Base-by-base conservation (phyloP, 2,329 filamentous ascomycete genomes). In the Thelonectria blattea region DNA sequence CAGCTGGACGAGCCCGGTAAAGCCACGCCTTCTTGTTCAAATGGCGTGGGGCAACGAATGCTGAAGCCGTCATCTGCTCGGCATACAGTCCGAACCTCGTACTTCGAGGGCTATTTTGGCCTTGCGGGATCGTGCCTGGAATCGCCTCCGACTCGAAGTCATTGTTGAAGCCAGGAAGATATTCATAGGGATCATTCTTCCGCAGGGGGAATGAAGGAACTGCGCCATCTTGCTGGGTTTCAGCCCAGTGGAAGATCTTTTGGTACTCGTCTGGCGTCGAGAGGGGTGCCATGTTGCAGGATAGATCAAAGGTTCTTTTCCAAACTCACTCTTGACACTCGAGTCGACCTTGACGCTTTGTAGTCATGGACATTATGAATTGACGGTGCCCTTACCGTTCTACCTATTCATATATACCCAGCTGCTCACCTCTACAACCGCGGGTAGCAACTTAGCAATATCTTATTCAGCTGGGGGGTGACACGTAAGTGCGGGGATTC, bases 161-260 rank as follows among this genome's bases (percentile, higher is more conserved):
- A 64, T 86, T 86, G 43, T 80, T 79, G 68, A 86, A 85, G 3
- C 84, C 84, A 6, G 79, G 70, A 75, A 84, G 82, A 62, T 87
- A 87, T 73, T 83, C 58, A 39, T 87, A 72, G 73, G 83, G 70
- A 77, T 78, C 53, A 46, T 73, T 73, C 34, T 71, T 68, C n/a
- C 71, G 63, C 0, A 76, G 79, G 3, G 74, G 77, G 65, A 86
- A 87, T 0, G 83, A 85, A 11, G 83, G 84, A 24, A 86, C 79
- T 0, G 76, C 68, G 0, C 80, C 84, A 68, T 86, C 79, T 67
- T 85, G 80, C 65, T 87, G 84, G n/a, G 84, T 86, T 68, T 85
- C 83, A 0, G 83, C 84, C 84, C 85, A 87, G 68, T 83, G 81
- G 61, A 83, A 83, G 66, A 82, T 80, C 52, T 81, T 79, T 55